Evolutionary conservation across 495 filamentous ascomycete species (phyloP).

Genomic region (Talaromyces stipitatus): DNA sequence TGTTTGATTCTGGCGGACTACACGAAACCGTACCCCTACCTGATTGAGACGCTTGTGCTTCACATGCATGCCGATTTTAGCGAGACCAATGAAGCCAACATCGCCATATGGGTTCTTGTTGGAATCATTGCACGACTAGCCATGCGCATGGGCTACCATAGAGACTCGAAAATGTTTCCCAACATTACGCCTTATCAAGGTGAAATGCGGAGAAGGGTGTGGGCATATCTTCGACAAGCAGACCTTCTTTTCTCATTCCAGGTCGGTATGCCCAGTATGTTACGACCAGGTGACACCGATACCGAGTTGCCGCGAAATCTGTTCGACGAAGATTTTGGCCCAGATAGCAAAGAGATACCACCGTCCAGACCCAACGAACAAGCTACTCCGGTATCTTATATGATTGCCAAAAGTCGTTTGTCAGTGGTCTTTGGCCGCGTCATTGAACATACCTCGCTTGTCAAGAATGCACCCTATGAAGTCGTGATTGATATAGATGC

Average conservation of each 20-base stretch:
- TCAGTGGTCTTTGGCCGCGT: slow-evolving; percentile 54
- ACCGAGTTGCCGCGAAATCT: slow-evolving; percentile 81
- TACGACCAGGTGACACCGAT: slow-evolving; percentile 74
- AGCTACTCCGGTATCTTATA: slow-evolving; percentile 78
- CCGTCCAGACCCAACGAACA: slow-evolving; percentile 65
- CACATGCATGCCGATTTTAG: slow-evolving; percentile 77
- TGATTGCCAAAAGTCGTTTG: slow-evolving; percentile 73
- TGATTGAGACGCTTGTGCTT: slow-evolving; percentile 84
- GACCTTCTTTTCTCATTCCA: slow-evolving; percentile 91
- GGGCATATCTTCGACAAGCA: slow-evolving; percentile 72
- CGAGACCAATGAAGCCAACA: slow-evolving; percentile 70
- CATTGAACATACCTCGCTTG: slow-evolving; percentile 41
- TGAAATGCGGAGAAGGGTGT: slow-evolving; percentile 85
- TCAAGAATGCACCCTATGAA: slow-evolving; percentile 58
- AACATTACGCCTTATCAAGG: slow-evolving; percentile 80
- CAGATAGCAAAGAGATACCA: slow-evolving; percentile 68
- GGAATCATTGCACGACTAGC: slow-evolving; percentile 78
- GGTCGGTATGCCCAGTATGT: slow-evolving; percentile 82
- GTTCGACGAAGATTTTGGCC: slow-evolving; percentile 88
- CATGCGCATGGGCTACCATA: slow-evolving; percentile 93
- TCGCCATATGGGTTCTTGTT: slow-evolving; percentile 72
- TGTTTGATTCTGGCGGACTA: slow-evolving; percentile 84
- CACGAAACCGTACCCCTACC: slow-evolving; percentile 74
- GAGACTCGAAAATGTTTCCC: slow-evolving; percentile 78
- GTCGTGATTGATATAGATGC: slow-evolving; percentile 76